Evolutionary conservation across 257 asterid species (phyloP), one percentile per base, ranked within the genome.

Genomic region (Datura wrightii): DNA sequence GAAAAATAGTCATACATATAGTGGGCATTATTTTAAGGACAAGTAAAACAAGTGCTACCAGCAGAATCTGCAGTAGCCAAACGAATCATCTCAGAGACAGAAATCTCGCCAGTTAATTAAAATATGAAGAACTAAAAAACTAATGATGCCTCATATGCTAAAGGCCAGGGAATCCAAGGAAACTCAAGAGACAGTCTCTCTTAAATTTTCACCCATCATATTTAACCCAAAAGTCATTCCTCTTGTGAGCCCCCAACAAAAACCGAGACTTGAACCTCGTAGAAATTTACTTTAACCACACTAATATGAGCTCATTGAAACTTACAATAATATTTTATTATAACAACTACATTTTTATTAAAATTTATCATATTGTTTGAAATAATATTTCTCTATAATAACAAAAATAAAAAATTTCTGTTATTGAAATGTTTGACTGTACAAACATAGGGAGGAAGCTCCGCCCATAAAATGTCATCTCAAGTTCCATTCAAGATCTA

Each of bases 151-250:
- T 3, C 34, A 39, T 24, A 6, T 34, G 46, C 42, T 36, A 37
- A 76, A 54, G 15, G 46, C 72, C 72, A 44, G 70, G 58, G 42
- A 86, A 90, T 86, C 90, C 85, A 84, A 92, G 90, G 94, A 87
- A 62, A 88, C 90, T 95, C 94, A 88, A 80, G 90, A 87, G 91
- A 86, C 90, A 86, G 18, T 39, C 18, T 24, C 31, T 24, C 31
- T 24, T 0, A 24, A 39, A 39, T 4, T 39, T 94, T 91, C 92
- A 84, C 92, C 92, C 87, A 93, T 86, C 84, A 89, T 39, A 39
- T 39, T 39, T 39, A 39, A 39, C 42, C 42, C 42, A 39, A 39
- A 39, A 39, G 42, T 39, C 42, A 39, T 39, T 39, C 42, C 42
- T 24, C 31, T 24, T 24, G 31, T 24, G 31, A 24, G 31, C 87